phyloP scores from a whole-genome alignment of 768 basidiomycete species.

The Agrocybe pediades region DNA sequence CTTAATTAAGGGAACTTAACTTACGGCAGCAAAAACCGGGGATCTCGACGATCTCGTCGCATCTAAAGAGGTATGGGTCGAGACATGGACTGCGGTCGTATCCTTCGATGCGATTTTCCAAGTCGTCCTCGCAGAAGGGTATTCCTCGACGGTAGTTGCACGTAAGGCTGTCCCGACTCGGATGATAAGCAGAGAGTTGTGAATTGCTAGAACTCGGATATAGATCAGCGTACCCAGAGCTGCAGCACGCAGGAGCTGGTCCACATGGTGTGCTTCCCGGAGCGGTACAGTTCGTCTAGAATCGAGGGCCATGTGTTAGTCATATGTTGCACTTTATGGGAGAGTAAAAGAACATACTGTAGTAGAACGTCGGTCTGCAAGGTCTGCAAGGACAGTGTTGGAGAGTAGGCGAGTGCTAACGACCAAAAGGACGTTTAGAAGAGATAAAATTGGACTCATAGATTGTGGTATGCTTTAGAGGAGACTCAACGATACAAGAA shows the following conservation, averaged over 20 bases:
- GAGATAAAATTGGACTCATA: no score
- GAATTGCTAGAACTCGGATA: background rate
- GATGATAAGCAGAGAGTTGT: background rate
- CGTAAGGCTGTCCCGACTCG: background rate
- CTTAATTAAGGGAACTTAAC: background rate
- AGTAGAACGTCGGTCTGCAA: no score
- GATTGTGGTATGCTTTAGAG: no score
- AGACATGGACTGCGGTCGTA: background rate
- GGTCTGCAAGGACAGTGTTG: no score
- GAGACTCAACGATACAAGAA: no score
- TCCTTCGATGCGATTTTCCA: background rate
- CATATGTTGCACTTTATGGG: no score
- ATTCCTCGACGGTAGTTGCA: slow-evolving; percentile 1
- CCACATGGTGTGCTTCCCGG: background rate
- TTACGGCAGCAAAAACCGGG: slow-evolving; percentile 1
- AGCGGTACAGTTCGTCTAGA: background rate
- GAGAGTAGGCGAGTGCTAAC: no score
- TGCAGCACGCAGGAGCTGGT: slow-evolving; percentile 1
- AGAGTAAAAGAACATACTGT: no score
- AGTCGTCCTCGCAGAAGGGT: background rate
- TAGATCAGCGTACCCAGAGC: background rate
- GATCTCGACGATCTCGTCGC: background rate
- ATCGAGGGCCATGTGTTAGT: no score
- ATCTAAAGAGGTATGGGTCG: background rate
- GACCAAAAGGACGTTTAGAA: no score